Base-by-base conservation (phyloP, 2,329 filamentous ascomycete genomes). In the Neofusicoccum laricinum region DNA sequence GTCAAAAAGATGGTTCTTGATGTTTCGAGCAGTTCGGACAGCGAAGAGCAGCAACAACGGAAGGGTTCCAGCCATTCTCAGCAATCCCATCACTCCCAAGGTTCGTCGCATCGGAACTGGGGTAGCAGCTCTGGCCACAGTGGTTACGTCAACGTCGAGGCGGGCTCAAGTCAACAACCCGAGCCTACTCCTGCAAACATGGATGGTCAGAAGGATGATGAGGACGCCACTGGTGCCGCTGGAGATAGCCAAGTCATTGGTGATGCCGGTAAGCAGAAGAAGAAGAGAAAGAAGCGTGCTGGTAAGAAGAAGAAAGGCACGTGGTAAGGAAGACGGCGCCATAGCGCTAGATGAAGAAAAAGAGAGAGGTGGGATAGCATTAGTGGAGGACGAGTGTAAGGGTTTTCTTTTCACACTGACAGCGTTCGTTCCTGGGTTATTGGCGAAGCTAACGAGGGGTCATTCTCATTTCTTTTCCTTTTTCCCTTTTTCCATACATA, bases 1-100 rank as follows among this genome's bases (percentile, higher is more conserved):
- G 84, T 93, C 61, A 86, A 87, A 67, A 94, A 94, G 77, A 86
- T 92, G 49, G 86, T 94, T 0, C 80, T 94, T 30, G 88, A 92
- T 71, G 88, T 88, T 2, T 89, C 83, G 30, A 87, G 84, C 68
- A 84, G 82, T 17, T 50, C 49, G 6, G 61, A 63, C 7, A 46
- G 36, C 11, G 61, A 64, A 5, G 43, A 50, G 30, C 32, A 61
- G 17, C 40, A 55, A 8, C 30, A 57, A 12, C 49, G 61, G 30
- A 41, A 55, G 30, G 48, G 61, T n/a, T 63, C 61, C 14, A 63
- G 61, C 61, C 48, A 63, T n/a, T 50, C 45, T n/a, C 51, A 25
- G 11, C 34, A 50, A 4, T 63, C 61, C n/a, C 51, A n/a, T 30
- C 45, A 50, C 15, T 63, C 61, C 14, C 61, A 53, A 10, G 12